phyloP scores from a whole-genome alignment of 495 filamentous ascomycete species.

The Chaetomium fimeti region DNA sequence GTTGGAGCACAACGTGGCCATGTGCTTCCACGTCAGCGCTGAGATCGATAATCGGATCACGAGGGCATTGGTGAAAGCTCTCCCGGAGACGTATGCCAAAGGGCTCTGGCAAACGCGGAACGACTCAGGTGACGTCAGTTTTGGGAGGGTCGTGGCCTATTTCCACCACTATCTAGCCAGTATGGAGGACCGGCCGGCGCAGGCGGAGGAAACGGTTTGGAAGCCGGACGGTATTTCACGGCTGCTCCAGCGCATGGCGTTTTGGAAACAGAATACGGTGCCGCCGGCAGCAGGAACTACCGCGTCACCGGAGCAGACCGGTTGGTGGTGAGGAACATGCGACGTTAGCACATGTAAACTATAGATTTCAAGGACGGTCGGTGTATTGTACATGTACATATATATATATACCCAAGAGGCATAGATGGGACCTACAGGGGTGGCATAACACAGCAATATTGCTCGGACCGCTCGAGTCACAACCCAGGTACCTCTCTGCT shows the following conservation, averaged over 20 bases:
- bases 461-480: no score
- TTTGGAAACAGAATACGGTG: background rate
- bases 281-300: background rate
- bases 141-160: background rate
- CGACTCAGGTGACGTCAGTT: background rate
- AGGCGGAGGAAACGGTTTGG: background rate
- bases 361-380: background rate
- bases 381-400: background rate
- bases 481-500: no score
- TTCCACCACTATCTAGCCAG: background rate
- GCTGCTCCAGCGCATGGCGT: background rate
- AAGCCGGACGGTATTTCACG: background rate
- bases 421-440: background rate
- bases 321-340: background rate
- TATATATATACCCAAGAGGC: slow-evolving; percentile 9
- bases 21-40: slow-evolving; percentile 7
- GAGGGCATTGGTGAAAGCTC: background rate
- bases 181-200: background rate
- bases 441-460: background rate
- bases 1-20: background rate
- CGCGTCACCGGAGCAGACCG: background rate
- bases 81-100: background rate
- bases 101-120: background rate
- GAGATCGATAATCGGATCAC: slow-evolving; percentile 13
- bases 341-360: background rate